These are phyloP conservation scores for Kodamaea sagamina DNA, from an alignment of 805 yeast species.

Conservation along the genomic window DNA sequence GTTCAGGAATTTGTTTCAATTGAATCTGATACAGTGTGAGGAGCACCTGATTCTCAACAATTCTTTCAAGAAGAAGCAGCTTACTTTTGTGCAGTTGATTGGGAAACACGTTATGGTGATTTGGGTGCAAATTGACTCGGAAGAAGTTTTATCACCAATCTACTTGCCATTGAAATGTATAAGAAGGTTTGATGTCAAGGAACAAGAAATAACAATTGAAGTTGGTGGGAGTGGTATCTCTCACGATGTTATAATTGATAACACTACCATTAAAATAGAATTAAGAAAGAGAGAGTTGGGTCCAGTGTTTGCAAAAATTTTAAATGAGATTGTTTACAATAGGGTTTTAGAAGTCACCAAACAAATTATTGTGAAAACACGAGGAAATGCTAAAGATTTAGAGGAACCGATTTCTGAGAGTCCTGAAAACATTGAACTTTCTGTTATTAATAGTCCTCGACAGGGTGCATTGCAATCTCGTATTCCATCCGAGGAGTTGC, in stretches of 20 bases:
- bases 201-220: neutral
- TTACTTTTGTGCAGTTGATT: constrained; percentile 14
- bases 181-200: neutral
- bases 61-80: constrained; percentile 8
- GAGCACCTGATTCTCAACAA: constrained; percentile 10
- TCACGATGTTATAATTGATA: neutral
- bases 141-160: constrained; percentile 8
- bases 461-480: neutral
- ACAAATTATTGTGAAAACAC: neutral
- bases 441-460: too few relatives aligned
- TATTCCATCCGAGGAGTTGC: neutral
- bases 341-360: neutral
- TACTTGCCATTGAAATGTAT: neutral
- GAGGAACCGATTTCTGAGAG: neutral
- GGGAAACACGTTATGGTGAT: constrained; percentile 14
- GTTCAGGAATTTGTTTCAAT: constrained; percentile 16
- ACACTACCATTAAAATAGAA: neutral
- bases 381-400: neutral
- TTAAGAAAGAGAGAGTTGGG: neutral
- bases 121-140: constrained; percentile 10
- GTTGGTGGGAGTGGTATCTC: neutral
- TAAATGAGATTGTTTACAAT: neutral
- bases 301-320: neutral
- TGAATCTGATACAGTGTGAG: constrained; percentile 8
- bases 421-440: neutral